Percentiles rank a stretch among this genome's conserved stretches.
Evolutionary conservation across 306 rosid genomes (phyloP).

Genomic region (Castanea mollissima): DNA sequence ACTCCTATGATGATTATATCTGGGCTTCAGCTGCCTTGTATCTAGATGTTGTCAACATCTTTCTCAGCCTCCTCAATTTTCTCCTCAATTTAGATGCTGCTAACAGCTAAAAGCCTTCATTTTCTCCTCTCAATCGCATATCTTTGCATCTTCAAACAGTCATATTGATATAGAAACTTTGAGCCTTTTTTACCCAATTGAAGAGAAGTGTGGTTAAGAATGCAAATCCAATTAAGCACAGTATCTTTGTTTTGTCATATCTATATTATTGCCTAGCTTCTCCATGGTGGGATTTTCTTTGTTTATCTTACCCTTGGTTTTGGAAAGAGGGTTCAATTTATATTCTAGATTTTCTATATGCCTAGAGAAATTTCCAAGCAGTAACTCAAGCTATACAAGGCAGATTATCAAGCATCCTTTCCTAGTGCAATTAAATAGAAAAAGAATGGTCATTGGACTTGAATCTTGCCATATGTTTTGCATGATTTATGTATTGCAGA

Average conservation of each 20-base stretch:
- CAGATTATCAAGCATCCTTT: neutral
- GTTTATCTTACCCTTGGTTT: too few species aligned
- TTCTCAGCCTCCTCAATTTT: conserved; percentile 5
- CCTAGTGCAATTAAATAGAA: neutral
- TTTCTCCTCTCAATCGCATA: neutral
- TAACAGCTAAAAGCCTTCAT: neutral
- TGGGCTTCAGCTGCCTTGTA: conserved; percentile 29
- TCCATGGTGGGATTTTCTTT: too few species aligned
- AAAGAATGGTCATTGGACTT: neutral
- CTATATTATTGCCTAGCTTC: too few species aligned
- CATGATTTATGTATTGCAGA: neutral
- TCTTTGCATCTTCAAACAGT: neutral
- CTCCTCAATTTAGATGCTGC: neutral
- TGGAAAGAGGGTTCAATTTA: too few species aligned
- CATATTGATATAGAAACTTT: neutral
- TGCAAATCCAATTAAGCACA: neutral
- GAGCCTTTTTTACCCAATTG: neutral
- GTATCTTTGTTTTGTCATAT: neutral
- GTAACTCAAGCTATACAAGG: neutral
- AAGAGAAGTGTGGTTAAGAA: neutral
- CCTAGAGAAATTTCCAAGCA: neutral
- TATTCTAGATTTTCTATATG: too few species aligned
- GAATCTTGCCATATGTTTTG: neutral
- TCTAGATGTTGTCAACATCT: conserved; percentile 25
- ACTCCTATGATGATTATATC: conserved; percentile 30